Conservation (phyloP, 108 stramenopile species). For the Nitzschia inconspicua region DNA sequence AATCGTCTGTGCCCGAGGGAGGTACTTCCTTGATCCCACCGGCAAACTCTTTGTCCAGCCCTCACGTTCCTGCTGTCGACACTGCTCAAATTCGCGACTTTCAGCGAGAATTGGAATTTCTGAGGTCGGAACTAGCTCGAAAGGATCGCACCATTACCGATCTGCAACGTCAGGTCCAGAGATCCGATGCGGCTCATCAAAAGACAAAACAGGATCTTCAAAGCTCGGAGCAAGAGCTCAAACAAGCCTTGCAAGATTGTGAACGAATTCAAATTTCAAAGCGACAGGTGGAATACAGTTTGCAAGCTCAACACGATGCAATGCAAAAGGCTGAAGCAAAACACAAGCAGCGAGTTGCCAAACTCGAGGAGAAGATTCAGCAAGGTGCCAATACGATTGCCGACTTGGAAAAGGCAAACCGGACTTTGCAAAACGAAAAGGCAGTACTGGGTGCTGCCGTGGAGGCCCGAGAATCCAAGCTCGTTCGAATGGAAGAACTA, state of each 20-base stretch:
- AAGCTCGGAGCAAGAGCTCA: conserved; percentile 25
- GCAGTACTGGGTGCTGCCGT: conserved; percentile 67
- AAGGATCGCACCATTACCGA: conserved; percentile 43
- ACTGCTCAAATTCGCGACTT: conserved; percentile 2
- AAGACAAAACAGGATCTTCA: conserved; percentile 31
- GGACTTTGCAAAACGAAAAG: conserved; percentile 73
- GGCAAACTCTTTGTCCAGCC: neutral
- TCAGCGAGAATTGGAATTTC: conserved; percentile 27
- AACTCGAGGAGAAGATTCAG: neutral
- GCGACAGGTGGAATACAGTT: conserved; percentile 14
- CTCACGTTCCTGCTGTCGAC: neutral
- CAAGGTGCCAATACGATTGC: conserved; percentile 13
- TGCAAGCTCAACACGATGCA: conserved; percentile 10
- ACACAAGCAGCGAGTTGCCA: conserved; percentile 3
- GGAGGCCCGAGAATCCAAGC: conserved; percentile 70
- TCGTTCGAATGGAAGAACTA: conserved; percentile 47
- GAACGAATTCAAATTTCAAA: conserved; percentile 9
- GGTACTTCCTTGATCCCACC: too few relatives aligned
- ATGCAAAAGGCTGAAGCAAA: conserved; percentile 5
- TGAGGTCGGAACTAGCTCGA: conserved; percentile 23
- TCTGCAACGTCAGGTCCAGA: conserved; percentile 34
- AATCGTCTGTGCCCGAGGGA: too few relatives aligned
- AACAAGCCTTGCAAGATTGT: conserved; percentile 13
- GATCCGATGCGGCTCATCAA: conserved; percentile 32
- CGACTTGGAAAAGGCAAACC: conserved; percentile 51